phyloP scores from a whole-genome alignment of 1,284 basidiomycete genomes.

The Irpex sp. region DNA sequence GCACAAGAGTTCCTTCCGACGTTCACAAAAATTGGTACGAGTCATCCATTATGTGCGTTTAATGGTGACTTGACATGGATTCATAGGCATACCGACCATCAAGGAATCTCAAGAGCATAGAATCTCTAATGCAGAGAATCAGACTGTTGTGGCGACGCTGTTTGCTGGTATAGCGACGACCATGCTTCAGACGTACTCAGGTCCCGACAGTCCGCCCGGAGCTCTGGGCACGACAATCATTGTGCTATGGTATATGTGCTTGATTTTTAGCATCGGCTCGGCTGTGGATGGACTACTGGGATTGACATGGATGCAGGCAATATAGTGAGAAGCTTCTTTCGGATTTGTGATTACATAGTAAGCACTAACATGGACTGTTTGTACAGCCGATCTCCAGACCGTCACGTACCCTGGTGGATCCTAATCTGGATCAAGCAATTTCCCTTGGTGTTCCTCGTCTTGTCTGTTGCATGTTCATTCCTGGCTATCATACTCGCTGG shows the following conservation, averaged over 20 bases:
- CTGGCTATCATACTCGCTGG: constrained; percentile 64
- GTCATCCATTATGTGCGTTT: no score
- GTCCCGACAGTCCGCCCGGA: no score
- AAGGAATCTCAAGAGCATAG: no score
- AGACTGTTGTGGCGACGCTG: no score
- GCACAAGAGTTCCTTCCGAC: no score
- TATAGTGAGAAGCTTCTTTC: constrained; percentile 25
- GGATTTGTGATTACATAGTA: neutral
- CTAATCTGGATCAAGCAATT: constrained; percentile 79
- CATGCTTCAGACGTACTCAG: no score
- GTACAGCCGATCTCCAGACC: constrained; percentile 49
- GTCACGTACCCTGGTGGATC: constrained; percentile 76
- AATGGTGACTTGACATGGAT: no score
- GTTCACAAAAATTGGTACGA: no score
- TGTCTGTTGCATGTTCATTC: constrained; percentile 71
- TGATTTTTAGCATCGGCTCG: constrained; percentile 66
- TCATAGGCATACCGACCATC: no score
- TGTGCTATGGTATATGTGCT: constrained; percentile 58
- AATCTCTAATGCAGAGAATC: no score
- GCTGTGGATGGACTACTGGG: constrained; percentile 65
- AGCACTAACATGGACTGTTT: neutral
- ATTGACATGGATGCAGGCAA: constrained; percentile 66
- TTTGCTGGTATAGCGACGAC: no score
- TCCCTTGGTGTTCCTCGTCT: constrained; percentile 67
- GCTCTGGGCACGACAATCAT: constrained; percentile 45